Conservation (phyloP, 140 eudicot species). For the Ambrosia hybrid region DNA sequence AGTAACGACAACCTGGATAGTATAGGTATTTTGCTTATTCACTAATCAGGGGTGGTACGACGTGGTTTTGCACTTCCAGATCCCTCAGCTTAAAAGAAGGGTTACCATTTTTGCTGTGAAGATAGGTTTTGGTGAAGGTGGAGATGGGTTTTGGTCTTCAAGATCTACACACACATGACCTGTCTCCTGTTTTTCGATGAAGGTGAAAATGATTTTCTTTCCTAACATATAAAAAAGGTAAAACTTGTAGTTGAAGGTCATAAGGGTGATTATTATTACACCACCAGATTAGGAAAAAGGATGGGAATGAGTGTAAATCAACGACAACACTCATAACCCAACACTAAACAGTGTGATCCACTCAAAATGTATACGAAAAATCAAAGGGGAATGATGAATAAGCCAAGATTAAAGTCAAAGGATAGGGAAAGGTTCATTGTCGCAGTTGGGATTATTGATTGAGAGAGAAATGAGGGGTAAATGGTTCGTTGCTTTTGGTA, state of each 20-base stretch:
- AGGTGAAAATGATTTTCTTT: conserved; percentile 9
- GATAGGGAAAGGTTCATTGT: conserved; percentile 19
- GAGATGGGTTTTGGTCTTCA: too few species aligned
- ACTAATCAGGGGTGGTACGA: too few species aligned
- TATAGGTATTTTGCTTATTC: too few species aligned
- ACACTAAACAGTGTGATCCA: conserved; percentile 28
- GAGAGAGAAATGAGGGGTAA: not conserved
- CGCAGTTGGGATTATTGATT: not conserved
- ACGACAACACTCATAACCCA: conserved; percentile 26
- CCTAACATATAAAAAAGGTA: conserved; percentile 25
- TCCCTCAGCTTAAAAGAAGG: too few species aligned
- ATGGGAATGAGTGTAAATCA: conserved; percentile 19
- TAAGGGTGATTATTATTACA: conserved; percentile 16
- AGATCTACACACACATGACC: too few species aligned
- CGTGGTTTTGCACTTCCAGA: too few species aligned
- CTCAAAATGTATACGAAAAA: conserved; percentile 6
- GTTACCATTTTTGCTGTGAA: too few species aligned
- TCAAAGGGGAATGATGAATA: conserved; percentile 18
- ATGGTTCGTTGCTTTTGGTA: conserved; percentile 6
- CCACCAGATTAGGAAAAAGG: conserved; percentile 21
- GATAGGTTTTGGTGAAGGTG: too few species aligned
- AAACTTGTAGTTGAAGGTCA: conserved; percentile 23
- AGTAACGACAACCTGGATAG: too few species aligned
- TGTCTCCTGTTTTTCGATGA: too few species aligned
- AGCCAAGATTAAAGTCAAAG: conserved; percentile 27